Evolutionary conservation across 1,139 yeast species (phyloP).

Genomic region (Yamadazyma trypodendri): DNA sequence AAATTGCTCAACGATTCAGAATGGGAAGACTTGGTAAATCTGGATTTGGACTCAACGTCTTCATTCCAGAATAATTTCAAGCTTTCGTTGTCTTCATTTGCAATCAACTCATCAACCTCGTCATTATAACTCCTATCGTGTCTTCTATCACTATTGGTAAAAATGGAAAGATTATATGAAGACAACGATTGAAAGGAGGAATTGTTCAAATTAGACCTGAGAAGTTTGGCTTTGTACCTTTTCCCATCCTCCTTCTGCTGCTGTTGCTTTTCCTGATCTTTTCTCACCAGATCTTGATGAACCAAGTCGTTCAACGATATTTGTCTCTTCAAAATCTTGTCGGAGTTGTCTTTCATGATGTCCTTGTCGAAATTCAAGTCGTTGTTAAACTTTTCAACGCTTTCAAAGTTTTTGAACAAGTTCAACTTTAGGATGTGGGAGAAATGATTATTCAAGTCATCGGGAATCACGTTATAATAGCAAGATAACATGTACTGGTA

Average conservation of each 20-base stretch:
- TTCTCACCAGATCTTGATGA: conserved; percentile 9
- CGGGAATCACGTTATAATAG: conserved; percentile 38
- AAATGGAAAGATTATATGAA: conserved; percentile 13
- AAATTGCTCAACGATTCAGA: conserved; percentile 2
- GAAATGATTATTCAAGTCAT: conserved; percentile 37
- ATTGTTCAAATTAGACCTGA: conserved; percentile 13
- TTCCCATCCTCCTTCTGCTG: neutral
- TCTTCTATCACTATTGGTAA: conserved; percentile 10
- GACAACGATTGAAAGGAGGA: conserved; percentile 14
- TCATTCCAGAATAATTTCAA: conserved; percentile 17
- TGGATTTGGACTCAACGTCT: conserved; percentile 5
- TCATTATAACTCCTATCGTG: conserved; percentile 8
- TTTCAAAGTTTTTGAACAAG: conserved; percentile 41
- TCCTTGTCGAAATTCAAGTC: conserved; percentile 30
- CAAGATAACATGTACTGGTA: conserved; percentile 45
- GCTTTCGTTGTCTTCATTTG: conserved; percentile 18
- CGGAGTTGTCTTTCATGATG: conserved; percentile 31
- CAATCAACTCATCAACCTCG: conserved; percentile 15
- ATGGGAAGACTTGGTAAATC: neutral
- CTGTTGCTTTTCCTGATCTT: conserved; percentile 3
- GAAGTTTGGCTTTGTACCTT: neutral
- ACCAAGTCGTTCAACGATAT: conserved; percentile 31
- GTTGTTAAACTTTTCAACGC: conserved; percentile 29
- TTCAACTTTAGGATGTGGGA: conserved; percentile 36
- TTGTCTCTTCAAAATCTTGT: conserved; percentile 33